Conservation (phyloP, 495 filamentous ascomycete species). For the Wilcoxina mikolae region DNA sequence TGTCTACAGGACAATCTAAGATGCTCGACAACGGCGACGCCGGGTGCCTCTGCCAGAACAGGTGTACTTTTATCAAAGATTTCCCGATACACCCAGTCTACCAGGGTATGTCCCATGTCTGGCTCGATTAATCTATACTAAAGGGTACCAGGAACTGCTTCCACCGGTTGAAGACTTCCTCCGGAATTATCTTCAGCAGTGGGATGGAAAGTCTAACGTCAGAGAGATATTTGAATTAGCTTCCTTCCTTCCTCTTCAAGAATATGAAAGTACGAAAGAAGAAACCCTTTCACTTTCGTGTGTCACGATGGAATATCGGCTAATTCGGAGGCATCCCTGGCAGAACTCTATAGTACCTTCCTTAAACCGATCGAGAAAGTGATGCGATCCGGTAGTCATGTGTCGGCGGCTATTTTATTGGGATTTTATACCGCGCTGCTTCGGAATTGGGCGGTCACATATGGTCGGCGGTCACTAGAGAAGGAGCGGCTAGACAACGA, state of each 20-base stretch:
- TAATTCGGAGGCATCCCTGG: not conserved
- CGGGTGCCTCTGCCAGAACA: conserved; percentile 13
- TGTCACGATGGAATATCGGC: too few species aligned
- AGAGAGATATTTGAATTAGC: conserved; percentile 52
- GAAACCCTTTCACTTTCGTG: too few species aligned
- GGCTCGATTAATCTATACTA: not conserved
- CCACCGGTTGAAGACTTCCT: conserved; percentile 50
- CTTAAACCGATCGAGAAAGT: conserved; percentile 45
- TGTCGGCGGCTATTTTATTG: conserved; percentile 34
- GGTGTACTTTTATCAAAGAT: conserved; percentile 39
- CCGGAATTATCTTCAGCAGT: conserved; percentile 42
- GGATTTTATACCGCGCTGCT: conserved; percentile 59
- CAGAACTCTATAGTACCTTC: conserved; percentile 39
- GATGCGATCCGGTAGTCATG: conserved; percentile 5
- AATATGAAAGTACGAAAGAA: conserved; percentile 42
- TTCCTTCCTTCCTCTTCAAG: conserved; percentile 43
- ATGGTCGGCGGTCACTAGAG: conserved; percentile 9
- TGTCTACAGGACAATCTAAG: conserved; percentile 15
- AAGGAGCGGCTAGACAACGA: conserved; percentile 13
- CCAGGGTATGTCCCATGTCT: conserved; percentile 41
- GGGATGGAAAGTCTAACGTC: conserved; percentile 50
- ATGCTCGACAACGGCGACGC: not conserved
- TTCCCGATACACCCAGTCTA: conserved; percentile 44
- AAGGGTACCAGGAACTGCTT: conserved; percentile 40
- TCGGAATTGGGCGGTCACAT: conserved; percentile 46